A percentile compares a stretch with the other conserved stretches of the same genome.
Conservation (phyloP, 1,284 basidiomycete species). For the Amylostereum chailletii region DNA sequence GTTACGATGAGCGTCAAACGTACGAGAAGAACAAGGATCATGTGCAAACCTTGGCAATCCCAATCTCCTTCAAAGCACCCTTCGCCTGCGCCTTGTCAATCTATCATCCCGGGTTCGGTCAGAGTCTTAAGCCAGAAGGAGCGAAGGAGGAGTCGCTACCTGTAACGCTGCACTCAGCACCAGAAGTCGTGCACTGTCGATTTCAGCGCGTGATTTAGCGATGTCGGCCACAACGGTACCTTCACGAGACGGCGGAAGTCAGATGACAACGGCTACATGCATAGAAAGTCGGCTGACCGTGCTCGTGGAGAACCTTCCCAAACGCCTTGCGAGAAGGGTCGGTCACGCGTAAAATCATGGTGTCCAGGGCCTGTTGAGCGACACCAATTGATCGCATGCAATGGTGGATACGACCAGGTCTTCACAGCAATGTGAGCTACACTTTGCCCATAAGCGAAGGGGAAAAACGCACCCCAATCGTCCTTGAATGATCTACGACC, state of each 20-base stretch:
- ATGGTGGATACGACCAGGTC: slow-evolving; percentile 94
- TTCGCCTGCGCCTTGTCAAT: slow-evolving; percentile 90
- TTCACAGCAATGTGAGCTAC: slow-evolving; percentile 17
- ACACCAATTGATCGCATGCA: slow-evolving; percentile 96
- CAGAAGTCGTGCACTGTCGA: slow-evolving; percentile 80
- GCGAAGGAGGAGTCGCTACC: slow-evolving; percentile 25
- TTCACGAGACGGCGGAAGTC: slow-evolving; percentile 19
- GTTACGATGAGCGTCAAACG: slow-evolving; percentile 6
- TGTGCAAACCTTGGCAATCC: slow-evolving; percentile 78
- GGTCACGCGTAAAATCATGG: slow-evolving; percentile 88
- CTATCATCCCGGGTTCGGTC: slow-evolving; percentile 26
- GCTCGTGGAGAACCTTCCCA: slow-evolving; percentile 85
- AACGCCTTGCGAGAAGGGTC: slow-evolving; percentile 89
- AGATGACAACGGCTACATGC: background rate
- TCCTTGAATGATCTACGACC: slow-evolving; percentile 86
- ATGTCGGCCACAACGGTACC: slow-evolving; percentile 87
- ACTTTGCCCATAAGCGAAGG: background rate
- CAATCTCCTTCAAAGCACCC: slow-evolving; percentile 94
- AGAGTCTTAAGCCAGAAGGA: background rate
- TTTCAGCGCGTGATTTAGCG: slow-evolving; percentile 87
- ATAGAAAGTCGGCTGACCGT: slow-evolving; percentile 48
- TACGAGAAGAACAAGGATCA: slow-evolving; percentile 3
- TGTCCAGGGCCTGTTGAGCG: slow-evolving; percentile 79
- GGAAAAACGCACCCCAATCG: slow-evolving; percentile 69
- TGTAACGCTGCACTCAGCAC: slow-evolving; percentile 91